Conservation (phyloP, 2,329 filamentous ascomycete genomes). For the Tolypocladium nubicola region DNA sequence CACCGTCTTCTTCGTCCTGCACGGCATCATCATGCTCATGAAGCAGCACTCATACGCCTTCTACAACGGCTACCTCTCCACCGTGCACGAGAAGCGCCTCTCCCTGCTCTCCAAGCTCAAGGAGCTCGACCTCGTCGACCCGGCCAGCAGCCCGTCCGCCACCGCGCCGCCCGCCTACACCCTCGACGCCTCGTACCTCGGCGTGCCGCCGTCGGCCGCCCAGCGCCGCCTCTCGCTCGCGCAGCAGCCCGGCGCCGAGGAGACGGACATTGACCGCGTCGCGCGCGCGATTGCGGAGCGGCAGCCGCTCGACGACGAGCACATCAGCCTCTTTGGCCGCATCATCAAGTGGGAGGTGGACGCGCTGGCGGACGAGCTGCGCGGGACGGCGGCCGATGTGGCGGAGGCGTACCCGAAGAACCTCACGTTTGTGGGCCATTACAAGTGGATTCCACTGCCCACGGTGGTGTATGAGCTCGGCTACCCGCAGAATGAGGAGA, state of each 20-base stretch:
- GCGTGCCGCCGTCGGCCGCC: conserved; percentile 27
- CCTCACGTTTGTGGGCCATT: conserved; percentile 52
- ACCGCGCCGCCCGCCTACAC: conserved; percentile 29
- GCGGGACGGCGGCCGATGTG: conserved; percentile 44
- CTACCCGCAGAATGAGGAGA: conserved; percentile 57
- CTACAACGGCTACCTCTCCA: conserved; percentile 65
- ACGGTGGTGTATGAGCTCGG: conserved; percentile 72
- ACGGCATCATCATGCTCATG: conserved; percentile 69
- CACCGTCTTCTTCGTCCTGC: conserved; percentile 66
- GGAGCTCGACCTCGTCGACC: conserved; percentile 44
- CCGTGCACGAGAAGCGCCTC: conserved; percentile 40
- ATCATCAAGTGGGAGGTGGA: conserved; percentile 59
- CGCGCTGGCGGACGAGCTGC: conserved; percentile 52
- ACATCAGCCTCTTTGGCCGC: conserved; percentile 52
- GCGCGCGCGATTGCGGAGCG: conserved; percentile 51
- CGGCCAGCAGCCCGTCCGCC: conserved; percentile 29
- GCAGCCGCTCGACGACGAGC: conserved; percentile 47
- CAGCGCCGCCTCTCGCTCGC: conserved; percentile 31
- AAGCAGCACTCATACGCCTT: conserved; percentile 75
- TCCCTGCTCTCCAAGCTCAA: conserved; percentile 38
- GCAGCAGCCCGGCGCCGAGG: conserved; percentile 23
- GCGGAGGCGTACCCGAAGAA: conserved; percentile 56
- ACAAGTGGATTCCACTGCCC: conserved; percentile 64
- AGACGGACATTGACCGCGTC: conserved; percentile 47
- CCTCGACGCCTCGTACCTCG: conserved; percentile 35